These are phyloP conservation scores for Odonthalia washingtoniensis DNA, from an alignment of 31 red algal species.

Conservation along the genomic window DNA sequence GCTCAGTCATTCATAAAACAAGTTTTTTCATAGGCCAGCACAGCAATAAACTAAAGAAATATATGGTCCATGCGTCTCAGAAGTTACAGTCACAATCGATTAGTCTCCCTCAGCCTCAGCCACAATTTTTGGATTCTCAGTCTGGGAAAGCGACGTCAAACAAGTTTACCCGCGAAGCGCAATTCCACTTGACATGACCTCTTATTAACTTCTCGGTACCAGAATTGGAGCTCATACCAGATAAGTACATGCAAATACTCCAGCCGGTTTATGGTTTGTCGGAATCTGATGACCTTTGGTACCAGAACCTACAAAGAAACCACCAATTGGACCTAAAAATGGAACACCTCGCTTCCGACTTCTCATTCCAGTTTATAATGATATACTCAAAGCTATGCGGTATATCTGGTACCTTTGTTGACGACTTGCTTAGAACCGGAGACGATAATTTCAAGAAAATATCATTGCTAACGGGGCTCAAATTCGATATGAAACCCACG, in stretches of 20 bases:
- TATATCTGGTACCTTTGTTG: neutral
- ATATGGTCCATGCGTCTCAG: conserved; percentile 34
- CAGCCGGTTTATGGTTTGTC: conserved; percentile 22
- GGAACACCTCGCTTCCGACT: neutral
- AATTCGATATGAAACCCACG: neutral
- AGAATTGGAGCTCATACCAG: conserved; percentile 36
- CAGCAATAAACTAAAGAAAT: conserved; percentile 17
- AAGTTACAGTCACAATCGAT: conserved; percentile 24
- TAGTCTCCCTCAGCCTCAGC: neutral
- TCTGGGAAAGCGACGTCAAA: conserved; percentile 21
- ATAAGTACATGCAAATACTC: conserved; percentile 23
- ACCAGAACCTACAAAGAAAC: neutral
- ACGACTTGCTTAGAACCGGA: too few species aligned
- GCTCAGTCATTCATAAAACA: conserved; percentile 18
- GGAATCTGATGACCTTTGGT: too few species aligned
- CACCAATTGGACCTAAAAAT: neutral
- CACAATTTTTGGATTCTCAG: conserved; percentile 1
- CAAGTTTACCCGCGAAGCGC: conserved; percentile 35
- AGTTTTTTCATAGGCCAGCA: conserved; percentile 33
- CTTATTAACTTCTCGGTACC: conserved; percentile 11
- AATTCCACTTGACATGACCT: neutral
- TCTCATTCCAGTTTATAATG: neutral
- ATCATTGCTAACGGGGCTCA: neutral
- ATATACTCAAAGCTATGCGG: neutral
- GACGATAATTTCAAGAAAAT: neutral